Conservation (phyloP, 805 yeast genomes). For the Teunomyces barrocoloradensis region DNA sequence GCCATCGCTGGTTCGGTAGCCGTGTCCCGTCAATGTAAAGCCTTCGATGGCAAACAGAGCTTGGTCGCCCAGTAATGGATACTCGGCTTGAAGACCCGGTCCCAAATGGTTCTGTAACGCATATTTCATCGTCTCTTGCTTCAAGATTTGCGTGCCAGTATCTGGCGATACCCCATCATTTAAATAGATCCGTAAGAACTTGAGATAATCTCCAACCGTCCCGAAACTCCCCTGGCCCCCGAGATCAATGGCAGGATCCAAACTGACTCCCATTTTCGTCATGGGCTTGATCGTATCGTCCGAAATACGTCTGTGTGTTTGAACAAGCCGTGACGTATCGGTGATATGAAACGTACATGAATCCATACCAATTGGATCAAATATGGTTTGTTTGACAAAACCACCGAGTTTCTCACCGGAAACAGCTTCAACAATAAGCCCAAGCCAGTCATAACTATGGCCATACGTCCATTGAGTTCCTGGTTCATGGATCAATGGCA, state of each 20-base stretch:
- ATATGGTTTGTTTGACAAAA: conserved; percentile 28
- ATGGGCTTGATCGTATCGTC: not conserved
- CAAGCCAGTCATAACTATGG: conserved; percentile 38
- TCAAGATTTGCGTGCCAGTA: conserved; percentile 23
- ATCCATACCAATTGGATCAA: conserved; percentile 34
- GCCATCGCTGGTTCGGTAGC: conserved; percentile 34
- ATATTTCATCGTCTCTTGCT: conserved; percentile 25
- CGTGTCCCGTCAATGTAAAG: conserved; percentile 36
- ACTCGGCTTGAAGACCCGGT: conserved; percentile 13
- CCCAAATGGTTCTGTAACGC: conserved; percentile 37
- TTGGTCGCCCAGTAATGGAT: conserved; percentile 11
- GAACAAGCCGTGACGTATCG: not conserved
- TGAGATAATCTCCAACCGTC: conserved; percentile 35
- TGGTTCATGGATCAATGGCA: conserved; percentile 30
- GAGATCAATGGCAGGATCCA: conserved; percentile 31
- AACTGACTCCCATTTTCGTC: not conserved
- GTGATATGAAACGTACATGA: conserved; percentile 12
- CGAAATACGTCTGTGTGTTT: not conserved
- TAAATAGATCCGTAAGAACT: conserved; percentile 36
- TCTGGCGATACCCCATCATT: conserved; percentile 43
- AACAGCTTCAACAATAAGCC: conserved; percentile 32
- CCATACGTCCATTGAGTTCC: conserved; percentile 40
- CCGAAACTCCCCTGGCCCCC: conserved; percentile 46
- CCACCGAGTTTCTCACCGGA: conserved; percentile 32
- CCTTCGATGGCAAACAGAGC: conserved; percentile 21